Evolutionary conservation across 371 early-diverging fungal species (phyloP).

Genomic region (Blastocladiella emersonii): DNA sequence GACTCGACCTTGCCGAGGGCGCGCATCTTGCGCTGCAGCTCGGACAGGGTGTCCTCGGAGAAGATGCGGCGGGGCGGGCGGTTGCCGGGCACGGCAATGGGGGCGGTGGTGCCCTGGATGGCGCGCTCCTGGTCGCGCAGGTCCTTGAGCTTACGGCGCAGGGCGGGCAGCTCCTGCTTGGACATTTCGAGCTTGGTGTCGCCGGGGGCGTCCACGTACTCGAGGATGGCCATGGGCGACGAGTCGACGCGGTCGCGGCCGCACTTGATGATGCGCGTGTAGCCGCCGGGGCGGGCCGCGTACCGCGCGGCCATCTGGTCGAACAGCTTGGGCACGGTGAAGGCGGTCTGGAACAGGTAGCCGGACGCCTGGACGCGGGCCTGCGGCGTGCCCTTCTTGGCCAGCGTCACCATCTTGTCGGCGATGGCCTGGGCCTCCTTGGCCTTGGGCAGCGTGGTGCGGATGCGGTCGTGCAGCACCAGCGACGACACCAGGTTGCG

Average conservation of each 20-base stretch:
- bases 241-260: constrained; percentile 73
- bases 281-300: constrained; percentile 67
- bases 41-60: not conserved
- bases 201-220: constrained; percentile 35
- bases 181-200: constrained; percentile 15
- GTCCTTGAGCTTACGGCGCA: not conserved
- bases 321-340: constrained; percentile 69
- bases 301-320: constrained; percentile 72
- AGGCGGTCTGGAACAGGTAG: constrained; percentile 43
- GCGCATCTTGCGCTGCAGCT: not conserved
- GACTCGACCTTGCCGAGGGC: not conserved
- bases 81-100: too few relatives aligned
- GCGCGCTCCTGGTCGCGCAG: not conserved
- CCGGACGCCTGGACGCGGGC: constrained; percentile 45
- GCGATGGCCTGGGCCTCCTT: constrained; percentile 74
- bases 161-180: not conserved
- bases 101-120: not conserved
- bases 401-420: constrained; percentile 71
- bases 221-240: constrained; percentile 83
- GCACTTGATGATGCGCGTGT: constrained; percentile 70
- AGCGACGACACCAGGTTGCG: constrained; percentile 76
- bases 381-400: constrained; percentile 50
- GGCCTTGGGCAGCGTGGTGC: constrained; percentile 88
- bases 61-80: not conserved
- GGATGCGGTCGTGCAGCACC: constrained; percentile 76